Percentiles rank a stretch among this genome's conserved stretches.
Evolutionary conservation across 202 grass and related monocot species (phyloP).

Genomic region (Schoenoplectus tabernaemontani): DNA sequence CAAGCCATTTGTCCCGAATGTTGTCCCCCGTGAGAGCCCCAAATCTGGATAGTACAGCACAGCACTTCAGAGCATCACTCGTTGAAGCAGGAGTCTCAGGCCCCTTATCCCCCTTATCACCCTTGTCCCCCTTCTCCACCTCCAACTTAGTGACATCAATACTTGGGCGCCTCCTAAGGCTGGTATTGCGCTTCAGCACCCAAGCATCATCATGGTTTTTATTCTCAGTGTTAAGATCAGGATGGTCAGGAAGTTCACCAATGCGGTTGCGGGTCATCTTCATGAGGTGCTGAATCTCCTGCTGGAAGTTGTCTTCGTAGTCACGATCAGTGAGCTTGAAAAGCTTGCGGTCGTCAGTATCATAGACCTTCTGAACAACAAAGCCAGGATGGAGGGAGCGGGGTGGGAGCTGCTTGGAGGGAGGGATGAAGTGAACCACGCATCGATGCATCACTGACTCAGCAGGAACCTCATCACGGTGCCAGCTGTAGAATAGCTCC

Average conservation of each 20-base stretch:
- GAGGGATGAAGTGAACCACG: slow-evolving; percentile 91
- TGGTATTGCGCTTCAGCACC: slow-evolving; percentile 42
- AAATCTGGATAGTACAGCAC: slow-evolving; percentile 45
- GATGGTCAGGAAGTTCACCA: slow-evolving; percentile 60
- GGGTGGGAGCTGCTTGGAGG: slow-evolving; percentile 62
- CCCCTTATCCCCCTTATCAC: slow-evolving; percentile 50
- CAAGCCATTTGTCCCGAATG: slow-evolving; percentile 75
- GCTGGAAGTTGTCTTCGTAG: slow-evolving; percentile 79
- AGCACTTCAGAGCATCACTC: slow-evolving; percentile 48
- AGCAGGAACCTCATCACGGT: slow-evolving; percentile 83
- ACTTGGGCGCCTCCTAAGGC: slow-evolving; percentile 40
- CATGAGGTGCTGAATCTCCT: slow-evolving; percentile 86
- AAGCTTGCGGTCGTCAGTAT: slow-evolving; percentile 77
- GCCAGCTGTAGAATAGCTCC: slow-evolving; percentile 95
- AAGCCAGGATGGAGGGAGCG: slow-evolving; percentile 88
- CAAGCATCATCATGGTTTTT: slow-evolving; percentile 36
- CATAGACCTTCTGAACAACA: slow-evolving; percentile 91
- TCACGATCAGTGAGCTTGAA: slow-evolving; percentile 92
- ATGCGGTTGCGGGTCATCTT: slow-evolving; percentile 66
- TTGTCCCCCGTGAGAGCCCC: slow-evolving; percentile 53
- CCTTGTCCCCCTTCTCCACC: slow-evolving; percentile 24
- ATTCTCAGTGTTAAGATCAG: slow-evolving; percentile 19
- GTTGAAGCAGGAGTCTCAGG: slow-evolving; percentile 63
- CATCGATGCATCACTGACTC: slow-evolving; percentile 98
- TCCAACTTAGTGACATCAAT: slow-evolving; percentile 60